Evolutionary conservation across 129 eudicot genomes (phyloP).

Genomic region (Pseudognaphalium luteoalbum): DNA sequence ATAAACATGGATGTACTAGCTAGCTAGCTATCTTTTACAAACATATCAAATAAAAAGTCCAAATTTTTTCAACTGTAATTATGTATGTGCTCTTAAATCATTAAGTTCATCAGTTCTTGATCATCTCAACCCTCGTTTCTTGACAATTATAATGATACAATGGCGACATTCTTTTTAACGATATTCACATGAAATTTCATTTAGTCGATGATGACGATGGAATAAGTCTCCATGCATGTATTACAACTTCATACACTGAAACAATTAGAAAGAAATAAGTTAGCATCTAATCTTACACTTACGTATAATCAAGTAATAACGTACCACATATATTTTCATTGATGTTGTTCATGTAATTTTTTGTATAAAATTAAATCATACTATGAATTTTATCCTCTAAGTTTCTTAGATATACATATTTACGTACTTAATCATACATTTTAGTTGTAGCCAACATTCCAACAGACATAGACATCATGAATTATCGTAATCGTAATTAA

Average conservation of each 20-base stretch:
- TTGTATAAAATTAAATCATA: no score
- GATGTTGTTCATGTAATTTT: no score
- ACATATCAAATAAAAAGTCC: constrained; percentile 18
- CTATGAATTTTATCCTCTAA: no score
- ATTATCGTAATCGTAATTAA: no score
- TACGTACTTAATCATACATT: not conserved
- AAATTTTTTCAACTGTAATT: not conserved
- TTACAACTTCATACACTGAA: constrained; percentile 23
- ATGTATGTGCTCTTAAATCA: constrained; percentile 19
- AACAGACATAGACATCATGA: no score
- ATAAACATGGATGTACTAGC: constrained; percentile 15
- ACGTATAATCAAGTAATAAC: no score
- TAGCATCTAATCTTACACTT: constrained; percentile 10
- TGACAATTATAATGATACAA: constrained; percentile 9
- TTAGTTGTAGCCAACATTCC: no score
- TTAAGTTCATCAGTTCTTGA: constrained; percentile 25
- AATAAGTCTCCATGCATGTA: constrained; percentile 25
- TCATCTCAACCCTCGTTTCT: constrained; percentile 20
- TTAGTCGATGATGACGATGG: constrained; percentile 11
- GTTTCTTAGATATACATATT: not conserved
- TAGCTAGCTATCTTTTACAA: constrained; percentile 29
- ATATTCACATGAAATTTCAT: constrained; percentile 25
- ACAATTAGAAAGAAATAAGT: constrained; percentile 11
- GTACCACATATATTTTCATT: no score
- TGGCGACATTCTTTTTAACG: not conserved